These are phyloP conservation scores for Tetrapisispora fleetii DNA, from an alignment of 805 yeast genomes.

Conservation along the genomic window DNA sequence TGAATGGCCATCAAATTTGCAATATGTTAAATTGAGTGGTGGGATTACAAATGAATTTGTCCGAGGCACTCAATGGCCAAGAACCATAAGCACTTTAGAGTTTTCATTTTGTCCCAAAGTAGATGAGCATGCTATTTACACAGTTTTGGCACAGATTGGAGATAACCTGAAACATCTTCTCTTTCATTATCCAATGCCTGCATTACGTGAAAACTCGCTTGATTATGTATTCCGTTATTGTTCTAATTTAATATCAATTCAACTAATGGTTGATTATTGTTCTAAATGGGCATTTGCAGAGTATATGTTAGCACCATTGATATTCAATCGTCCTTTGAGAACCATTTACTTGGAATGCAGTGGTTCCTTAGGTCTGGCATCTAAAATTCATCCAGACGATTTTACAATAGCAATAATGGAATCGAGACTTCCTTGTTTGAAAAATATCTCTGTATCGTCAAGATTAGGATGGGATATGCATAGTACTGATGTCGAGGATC, in stretches of 20 bases:
- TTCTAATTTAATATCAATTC: conserved; percentile 55
- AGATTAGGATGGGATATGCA: conserved; percentile 79
- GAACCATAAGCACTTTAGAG: conserved; percentile 58
- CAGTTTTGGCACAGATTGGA: conserved; percentile 56
- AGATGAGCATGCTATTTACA: conserved; percentile 53
- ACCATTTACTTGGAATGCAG: conserved; percentile 69
- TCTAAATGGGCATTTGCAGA: conserved; percentile 42
- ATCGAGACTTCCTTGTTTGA: conserved; percentile 59
- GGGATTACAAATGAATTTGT: conserved; percentile 81
- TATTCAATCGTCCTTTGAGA: conserved; percentile 33
- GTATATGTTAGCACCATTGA: conserved; percentile 31
- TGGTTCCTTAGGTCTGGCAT: conserved; percentile 76
- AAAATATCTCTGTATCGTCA: conserved; percentile 55
- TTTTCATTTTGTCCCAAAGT: conserved; percentile 83
- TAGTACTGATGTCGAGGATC: conserved; percentile 49
- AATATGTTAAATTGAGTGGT: conserved; percentile 72
- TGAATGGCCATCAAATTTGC: conserved; percentile 72
- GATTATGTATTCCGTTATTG: conserved; percentile 69
- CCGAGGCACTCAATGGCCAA: conserved; percentile 59
- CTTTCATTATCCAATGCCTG: conserved; percentile 85
- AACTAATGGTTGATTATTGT: conserved; percentile 71
- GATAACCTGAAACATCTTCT: conserved; percentile 49
- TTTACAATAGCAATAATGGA: conserved; percentile 77
- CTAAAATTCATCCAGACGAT: conserved; percentile 81
- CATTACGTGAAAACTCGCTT: conserved; percentile 54